Evolutionary conservation across 2,329 filamentous ascomycete genomes (phyloP), one percentile per base, ranked within the genome.

Genomic region (Botrytis squamosa): DNA sequence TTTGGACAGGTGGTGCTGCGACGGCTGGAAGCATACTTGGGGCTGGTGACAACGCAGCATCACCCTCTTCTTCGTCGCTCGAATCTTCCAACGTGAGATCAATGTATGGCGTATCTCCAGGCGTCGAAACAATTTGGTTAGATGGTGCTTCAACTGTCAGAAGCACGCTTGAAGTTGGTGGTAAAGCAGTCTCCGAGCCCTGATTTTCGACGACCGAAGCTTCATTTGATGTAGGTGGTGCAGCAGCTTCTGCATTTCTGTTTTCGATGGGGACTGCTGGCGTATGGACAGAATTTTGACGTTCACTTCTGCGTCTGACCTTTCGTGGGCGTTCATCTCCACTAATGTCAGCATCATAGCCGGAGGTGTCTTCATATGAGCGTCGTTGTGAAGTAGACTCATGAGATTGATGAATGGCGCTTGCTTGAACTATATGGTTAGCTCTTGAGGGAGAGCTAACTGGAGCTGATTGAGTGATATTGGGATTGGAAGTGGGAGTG

Each of bases 401-500:
- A 12, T 18, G 4, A 25, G 25, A 20, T 40, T 25, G 49, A 29
- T 2, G 22, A 4, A 46, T 55, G 1, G 44, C 20, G 14, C 10
- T 36, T 49, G 63, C 20, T 25, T 36, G 29, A 33, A 4, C 10
- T 20, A 2, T 25, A 29, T 16, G 33, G 33, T 14, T 20, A 25
- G 16, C 44, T 36, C 20, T 16, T 16, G 46, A 2, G 10, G 18
- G 14, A 25, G 33, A 20, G 7, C 8, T 12, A n/a, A 8, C 14
- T 67, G 25, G 64, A 38, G 20, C 5, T 5, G 29, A 25, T n/a
- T 22, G 22, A 16, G 14, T 8, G 20, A 14, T 4, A 67, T 2
- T 14, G 1, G 2, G 22, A n/a, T 2, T 1, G 5, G 44, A 4
- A 29, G 12, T 3, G 40, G 40, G 4, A 67, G 7, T 4, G 2